Percentiles rank a stretch among this genome's conserved stretches.
These are phyloP conservation scores for Ceratobasidium papillatum DNA, from an alignment of 1,284 basidiomycete genomes.

Conservation along the genomic window DNA sequence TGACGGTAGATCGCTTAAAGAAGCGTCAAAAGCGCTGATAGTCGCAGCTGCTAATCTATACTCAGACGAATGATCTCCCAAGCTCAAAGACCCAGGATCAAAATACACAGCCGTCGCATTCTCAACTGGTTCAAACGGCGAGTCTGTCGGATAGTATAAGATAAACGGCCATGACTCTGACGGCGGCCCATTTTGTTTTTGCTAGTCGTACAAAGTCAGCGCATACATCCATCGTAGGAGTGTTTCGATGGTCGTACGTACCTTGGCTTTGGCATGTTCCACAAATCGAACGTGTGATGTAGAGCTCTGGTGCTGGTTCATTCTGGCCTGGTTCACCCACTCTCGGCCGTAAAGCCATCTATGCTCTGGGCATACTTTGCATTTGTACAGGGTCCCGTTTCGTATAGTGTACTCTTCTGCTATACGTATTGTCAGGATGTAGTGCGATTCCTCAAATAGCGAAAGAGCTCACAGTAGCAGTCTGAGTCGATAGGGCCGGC, in stretches of 20 bases:
- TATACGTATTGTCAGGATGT: background rate
- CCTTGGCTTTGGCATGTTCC: background rate
- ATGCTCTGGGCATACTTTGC: background rate
- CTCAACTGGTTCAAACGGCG: background rate
- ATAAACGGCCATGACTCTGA: background rate
- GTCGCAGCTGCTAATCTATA: background rate
- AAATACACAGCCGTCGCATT: background rate
- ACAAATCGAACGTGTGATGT: background rate
- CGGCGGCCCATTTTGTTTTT: background rate
- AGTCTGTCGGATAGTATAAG: conserved; percentile 1
- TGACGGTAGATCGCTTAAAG: too few species aligned
- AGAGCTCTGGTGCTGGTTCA: background rate
- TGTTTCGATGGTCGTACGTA: background rate
- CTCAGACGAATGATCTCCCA: background rate
- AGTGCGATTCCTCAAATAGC: background rate
- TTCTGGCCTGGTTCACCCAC: background rate
- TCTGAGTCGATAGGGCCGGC: too few species aligned
- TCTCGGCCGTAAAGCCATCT: background rate
- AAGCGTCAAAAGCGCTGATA: background rate
- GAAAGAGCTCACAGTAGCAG: background rate
- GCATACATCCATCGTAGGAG: too few species aligned
- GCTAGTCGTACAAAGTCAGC: background rate
- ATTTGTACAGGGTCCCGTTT: background rate
- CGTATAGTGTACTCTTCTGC: background rate
- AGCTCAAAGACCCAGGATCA: background rate